phyloP scores from a whole-genome alignment of 805 yeast species.

The Limtongozyma cylindracea region DNA sequence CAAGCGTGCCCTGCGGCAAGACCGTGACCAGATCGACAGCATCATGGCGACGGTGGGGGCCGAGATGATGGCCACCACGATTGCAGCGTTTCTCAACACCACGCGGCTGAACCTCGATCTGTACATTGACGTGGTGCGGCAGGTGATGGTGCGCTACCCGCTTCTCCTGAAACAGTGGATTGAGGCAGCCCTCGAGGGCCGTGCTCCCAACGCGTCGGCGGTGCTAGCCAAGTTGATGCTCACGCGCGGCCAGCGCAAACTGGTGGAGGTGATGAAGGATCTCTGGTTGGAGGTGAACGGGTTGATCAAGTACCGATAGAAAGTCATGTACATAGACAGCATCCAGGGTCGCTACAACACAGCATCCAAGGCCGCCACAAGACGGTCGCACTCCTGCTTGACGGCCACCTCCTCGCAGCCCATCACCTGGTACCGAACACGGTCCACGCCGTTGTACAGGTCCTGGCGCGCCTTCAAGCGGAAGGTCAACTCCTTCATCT shows the following conservation, averaged over 20 bases:
- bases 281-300: slow-evolving; percentile 46
- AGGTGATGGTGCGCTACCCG: slow-evolving; percentile 20
- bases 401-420: slow-evolving; percentile 26
- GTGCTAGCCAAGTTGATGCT: slow-evolving; percentile 28
- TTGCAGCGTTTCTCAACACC: slow-evolving; percentile 11
- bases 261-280: slow-evolving; percentile 27
- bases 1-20: too few relatives aligned
- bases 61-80: too few relatives aligned
- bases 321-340: not conserved
- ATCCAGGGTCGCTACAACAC: slow-evolving; percentile 1
- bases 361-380: slow-evolving; percentile 16
- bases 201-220: slow-evolving; percentile 5
- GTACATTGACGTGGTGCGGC: slow-evolving; percentile 25
- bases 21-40: too few relatives aligned
- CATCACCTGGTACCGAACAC: slow-evolving; percentile 52
- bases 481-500: slow-evolving; percentile 49
- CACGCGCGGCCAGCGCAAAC: slow-evolving; percentile 41
- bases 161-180: slow-evolving; percentile 12
- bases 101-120: slow-evolving; percentile 36
- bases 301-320: slow-evolving; percentile 12
- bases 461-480: slow-evolving; percentile 69
- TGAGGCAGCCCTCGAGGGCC: not conserved
- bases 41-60: too few relatives aligned
- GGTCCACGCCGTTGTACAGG: slow-evolving; percentile 50
- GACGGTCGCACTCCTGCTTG: slow-evolving; percentile 30